Percentiles rank a stretch among this genome's conserved stretches.
Evolutionary conservation across 371 early-diverging fungal species (phyloP).

Genomic region (Mortierella sp.): DNA sequence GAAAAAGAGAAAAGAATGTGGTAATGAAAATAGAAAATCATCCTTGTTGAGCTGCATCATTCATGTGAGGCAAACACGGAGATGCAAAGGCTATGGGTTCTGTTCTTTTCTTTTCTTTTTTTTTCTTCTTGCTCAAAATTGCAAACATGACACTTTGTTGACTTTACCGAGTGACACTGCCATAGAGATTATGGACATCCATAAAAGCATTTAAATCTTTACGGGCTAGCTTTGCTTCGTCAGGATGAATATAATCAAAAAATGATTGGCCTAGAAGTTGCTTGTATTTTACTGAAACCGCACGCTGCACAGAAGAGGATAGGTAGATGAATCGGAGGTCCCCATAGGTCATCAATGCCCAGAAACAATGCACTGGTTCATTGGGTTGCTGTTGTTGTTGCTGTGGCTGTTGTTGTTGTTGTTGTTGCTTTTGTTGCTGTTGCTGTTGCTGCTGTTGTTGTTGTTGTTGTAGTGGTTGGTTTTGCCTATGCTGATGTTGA

Average conservation of each 20-base stretch:
- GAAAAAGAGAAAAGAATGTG: neutral
- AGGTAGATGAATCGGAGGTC: constrained; percentile 64
- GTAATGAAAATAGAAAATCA: constrained; percentile 15
- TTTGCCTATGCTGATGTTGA: constrained; percentile 1
- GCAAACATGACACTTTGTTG: too few relatives aligned
- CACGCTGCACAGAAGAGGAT: constrained; percentile 56
- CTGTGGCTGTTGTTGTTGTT: constrained; percentile 15
- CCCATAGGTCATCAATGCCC: constrained; percentile 64
- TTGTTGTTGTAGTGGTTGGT: constrained; percentile 9
- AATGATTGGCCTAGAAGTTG: constrained; percentile 62
- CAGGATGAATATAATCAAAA: constrained; percentile 73
- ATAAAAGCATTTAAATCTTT: constrained; percentile 65
- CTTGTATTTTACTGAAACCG: constrained; percentile 55
- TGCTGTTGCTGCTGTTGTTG: constrained; percentile 16
- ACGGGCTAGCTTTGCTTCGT: constrained; percentile 65
- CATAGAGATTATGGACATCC: constrained; percentile 63
- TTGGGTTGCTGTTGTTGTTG: constrained; percentile 12
- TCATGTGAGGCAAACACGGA: neutral
- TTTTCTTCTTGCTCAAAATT: too few relatives aligned
- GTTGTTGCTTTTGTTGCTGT: neutral
- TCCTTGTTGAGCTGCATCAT: constrained; percentile 1
- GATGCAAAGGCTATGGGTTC: neutral
- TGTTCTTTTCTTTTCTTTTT: too few relatives aligned
- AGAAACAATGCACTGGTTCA: constrained; percentile 61
- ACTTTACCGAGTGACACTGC: constrained; percentile 69